These are phyloP conservation scores for Tillandsia leiboldiana DNA, from an alignment of 176 grass and related monocot species.

Conservation along the genomic window DNA sequence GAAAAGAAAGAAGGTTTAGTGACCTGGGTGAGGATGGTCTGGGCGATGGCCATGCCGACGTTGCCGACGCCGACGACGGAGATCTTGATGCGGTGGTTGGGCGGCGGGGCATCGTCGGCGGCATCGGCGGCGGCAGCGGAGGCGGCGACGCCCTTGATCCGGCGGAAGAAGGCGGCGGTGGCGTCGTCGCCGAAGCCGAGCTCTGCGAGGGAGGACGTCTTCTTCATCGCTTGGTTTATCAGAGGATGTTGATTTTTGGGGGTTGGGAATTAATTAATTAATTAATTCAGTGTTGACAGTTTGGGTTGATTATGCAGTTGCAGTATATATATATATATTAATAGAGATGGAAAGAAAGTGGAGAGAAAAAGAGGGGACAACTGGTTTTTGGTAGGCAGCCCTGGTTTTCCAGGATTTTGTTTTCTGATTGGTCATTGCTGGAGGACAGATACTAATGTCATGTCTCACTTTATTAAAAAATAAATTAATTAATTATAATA, in stretches of 20 bases:
- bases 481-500: no score
- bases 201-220: conserved; percentile 44
- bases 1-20: no score
- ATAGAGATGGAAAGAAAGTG: no score
- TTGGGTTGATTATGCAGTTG: neutral
- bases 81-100: conserved; percentile 44
- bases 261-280: conserved; percentile 8
- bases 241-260: no score
- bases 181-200: conserved; percentile 44
- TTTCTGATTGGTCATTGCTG: no score
- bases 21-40: conserved; percentile 72
- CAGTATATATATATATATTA: no score
- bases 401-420: no score
- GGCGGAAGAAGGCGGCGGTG: conserved; percentile 41
- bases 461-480: no score
- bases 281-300: conserved; percentile 5
- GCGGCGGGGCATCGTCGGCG: conserved; percentile 1
- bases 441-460: no score
- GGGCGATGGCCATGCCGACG: conserved; percentile 96
- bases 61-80: conserved; percentile 74
- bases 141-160: neutral
- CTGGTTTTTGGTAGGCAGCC: no score
- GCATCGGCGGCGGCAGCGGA: neutral
- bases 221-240: conserved; percentile 30
- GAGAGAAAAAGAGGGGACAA: no score